Conservation (phyloP, 441 rosid genomes). For the Omphalea diandra region DNA sequence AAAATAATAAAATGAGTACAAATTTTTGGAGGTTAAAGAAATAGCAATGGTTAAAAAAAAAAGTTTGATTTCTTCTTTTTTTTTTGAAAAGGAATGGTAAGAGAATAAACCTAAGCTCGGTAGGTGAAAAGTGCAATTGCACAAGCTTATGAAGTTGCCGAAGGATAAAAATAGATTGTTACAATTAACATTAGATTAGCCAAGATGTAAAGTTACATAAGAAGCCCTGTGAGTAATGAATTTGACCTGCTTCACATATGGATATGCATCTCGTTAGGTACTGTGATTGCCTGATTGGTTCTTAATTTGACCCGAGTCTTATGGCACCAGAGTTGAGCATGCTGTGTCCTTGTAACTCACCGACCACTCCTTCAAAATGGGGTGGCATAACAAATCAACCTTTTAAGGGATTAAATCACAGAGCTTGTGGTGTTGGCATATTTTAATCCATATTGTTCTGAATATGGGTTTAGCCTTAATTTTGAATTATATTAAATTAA, state of each 20-base stretch:
- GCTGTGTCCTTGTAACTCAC: not conserved
- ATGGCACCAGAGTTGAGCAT: not conserved
- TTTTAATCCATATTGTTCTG: too few species aligned
- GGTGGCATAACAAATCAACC: slow-evolving; percentile 6
- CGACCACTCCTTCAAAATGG: not conserved
- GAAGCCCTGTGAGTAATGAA: slow-evolving; percentile 9
- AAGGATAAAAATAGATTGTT: slow-evolving; percentile 18
- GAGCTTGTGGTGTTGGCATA: not conserved
- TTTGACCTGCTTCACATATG: slow-evolving; percentile 19
- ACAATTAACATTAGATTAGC: slow-evolving; percentile 20
- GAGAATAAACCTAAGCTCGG: slow-evolving; percentile 33
- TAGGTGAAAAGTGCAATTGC: slow-evolving; percentile 8
- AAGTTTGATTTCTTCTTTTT: slow-evolving; percentile 2
- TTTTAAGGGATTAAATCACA: not conserved
- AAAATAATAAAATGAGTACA: not conserved
- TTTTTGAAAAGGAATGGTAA: slow-evolving; percentile 18
- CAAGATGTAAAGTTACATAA: slow-evolving; percentile 9
- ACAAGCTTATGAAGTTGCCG: slow-evolving; percentile 22
- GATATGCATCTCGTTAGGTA: slow-evolving; percentile 18
- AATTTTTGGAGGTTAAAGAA: not conserved
- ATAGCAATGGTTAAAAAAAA: not conserved
- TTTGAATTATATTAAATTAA: too few species aligned
- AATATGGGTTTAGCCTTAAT: too few species aligned
- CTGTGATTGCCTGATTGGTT: slow-evolving; percentile 13
- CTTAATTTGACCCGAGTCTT: not conserved